Evolutionary conservation across 2,329 filamentous ascomycete species (phyloP), one percentile per base, ranked within the genome.

Genomic region (Rasamsonia emersonii): DNA sequence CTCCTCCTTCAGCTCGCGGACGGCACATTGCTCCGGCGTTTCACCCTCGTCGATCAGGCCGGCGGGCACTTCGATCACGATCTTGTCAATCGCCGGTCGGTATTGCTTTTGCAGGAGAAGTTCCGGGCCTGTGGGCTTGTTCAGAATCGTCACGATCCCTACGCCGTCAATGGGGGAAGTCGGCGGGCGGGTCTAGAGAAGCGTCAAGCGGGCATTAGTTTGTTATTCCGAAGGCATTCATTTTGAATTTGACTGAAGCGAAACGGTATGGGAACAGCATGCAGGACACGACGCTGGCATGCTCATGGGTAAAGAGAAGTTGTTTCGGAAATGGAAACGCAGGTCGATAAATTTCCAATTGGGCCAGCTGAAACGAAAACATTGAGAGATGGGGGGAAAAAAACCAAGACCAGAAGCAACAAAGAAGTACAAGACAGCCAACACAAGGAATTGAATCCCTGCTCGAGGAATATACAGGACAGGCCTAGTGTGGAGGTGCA

Each of bases 71-170:
- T 77, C 73, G 35, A 77, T 70, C 1, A 64, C 54, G 3, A 77
- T 59, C 1, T 64, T 69, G 0, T 66, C 70, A 1, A 70, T 68
- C 4, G 73, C 67, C 10, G 74, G 64, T 16, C 73, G 67, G 6
- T 72, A 71, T 40, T 76, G 73, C 3, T 73, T 47, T 1, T 71
- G 73, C n/a, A 77, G 43, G 19, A 77, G 59, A 4, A 67, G 68
- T 13, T 26, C 24, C 11, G 24, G 24, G 24, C 11, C 11, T 6
- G 62, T 65, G 1, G 65, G 53, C 3, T 76, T 70, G 17, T 65
- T 64, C 18, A 73, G 59, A 33, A 75, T 75, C 16, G 73, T 71
- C 10, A 78, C 71, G 17, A 73, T 74, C 33, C 76, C 75, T 6
- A 77, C 67, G 28, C 72, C 73, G 25, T 70, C 67, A 24, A 68